phyloP scores from a whole-genome alignment of 2,329 filamentous ascomycete genomes.

The Pseudogymnoascus sp. region DNA sequence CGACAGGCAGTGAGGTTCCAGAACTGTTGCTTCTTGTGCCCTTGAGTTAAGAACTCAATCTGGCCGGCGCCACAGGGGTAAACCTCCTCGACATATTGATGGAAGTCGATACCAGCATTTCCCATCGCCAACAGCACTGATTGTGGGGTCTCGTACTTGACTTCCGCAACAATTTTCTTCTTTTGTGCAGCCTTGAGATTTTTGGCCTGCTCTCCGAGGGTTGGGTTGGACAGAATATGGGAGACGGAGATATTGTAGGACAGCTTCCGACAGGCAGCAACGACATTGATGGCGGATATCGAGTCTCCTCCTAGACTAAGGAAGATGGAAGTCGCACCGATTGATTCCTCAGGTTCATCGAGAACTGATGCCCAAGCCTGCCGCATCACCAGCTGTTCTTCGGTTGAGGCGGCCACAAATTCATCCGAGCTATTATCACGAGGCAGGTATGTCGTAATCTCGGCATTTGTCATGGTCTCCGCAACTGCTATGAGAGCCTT shows the following conservation, averaged over 20 bases:
- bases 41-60: constrained; percentile 17
- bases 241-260: not conserved
- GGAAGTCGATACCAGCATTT: not conserved
- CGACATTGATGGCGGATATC: constrained; percentile 31
- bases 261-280: not conserved
- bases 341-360: constrained; percentile 25
- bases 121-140: not conserved
- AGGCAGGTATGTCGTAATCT: not conserved
- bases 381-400: constrained; percentile 21
- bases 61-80: constrained; percentile 17
- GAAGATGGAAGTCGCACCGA: constrained; percentile 28
- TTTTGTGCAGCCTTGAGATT: constrained; percentile 3
- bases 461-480: not conserved
- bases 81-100: constrained; percentile 14
- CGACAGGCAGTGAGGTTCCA: constrained; percentile 14
- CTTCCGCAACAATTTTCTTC: not conserved
- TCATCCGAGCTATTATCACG: not conserved
- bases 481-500: not conserved
- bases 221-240: not conserved
- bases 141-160: not conserved
- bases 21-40: constrained; percentile 11
- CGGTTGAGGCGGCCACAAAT: constrained; percentile 12
- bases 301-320: constrained; percentile 37
- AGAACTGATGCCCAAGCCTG: constrained; percentile 34
- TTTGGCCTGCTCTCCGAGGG: constrained; percentile 3